Evolutionary conservation across 352 stramenopile species (phyloP).

Genomic region (Globisporangium orthogonon): DNA sequence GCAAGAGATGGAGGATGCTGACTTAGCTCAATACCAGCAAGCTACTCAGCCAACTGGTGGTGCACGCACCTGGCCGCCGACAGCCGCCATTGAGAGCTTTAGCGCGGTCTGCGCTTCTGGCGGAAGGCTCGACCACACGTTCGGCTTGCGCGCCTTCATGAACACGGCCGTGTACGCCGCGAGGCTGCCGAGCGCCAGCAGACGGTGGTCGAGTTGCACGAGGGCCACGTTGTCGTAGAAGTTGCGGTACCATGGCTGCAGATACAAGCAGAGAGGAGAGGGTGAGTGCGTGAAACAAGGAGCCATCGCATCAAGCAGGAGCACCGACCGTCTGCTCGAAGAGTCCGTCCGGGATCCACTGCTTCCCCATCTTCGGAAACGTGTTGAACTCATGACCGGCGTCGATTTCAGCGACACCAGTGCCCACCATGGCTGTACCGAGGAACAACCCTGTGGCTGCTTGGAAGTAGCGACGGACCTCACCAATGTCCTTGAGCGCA

Average conservation of each 20-base stretch:
- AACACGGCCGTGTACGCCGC: constrained; percentile 43
- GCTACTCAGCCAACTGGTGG: not conserved
- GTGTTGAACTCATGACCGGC: constrained; percentile 96
- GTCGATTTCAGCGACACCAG: constrained; percentile 92
- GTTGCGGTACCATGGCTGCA: constrained; percentile 83
- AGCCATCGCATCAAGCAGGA: no score
- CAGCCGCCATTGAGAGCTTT: constrained; percentile 44
- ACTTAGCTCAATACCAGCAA: not conserved
- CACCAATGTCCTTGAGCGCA: constrained; percentile 44
- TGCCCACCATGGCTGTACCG: constrained; percentile 31
- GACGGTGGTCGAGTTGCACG: constrained; percentile 95
- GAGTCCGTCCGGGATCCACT: constrained; percentile 83
- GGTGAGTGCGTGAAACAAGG: not conserved
- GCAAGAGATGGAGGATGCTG: not conserved
- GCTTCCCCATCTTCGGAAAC: constrained; percentile 91
- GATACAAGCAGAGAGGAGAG: not conserved
- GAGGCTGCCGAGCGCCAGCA: constrained; percentile 88
- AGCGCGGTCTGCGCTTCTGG: constrained; percentile 49
- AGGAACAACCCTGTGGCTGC: constrained; percentile 31
- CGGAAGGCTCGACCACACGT: constrained; percentile 66
- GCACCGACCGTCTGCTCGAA: constrained; percentile 43
- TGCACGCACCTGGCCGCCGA: constrained; percentile 29
- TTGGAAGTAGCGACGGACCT: constrained; percentile 46
- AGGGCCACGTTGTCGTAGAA: constrained; percentile 95
- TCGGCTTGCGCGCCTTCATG: constrained; percentile 46